A percentile compares a stretch with the other conserved stretches of the same genome.
These are phyloP conservation scores for Epichloe hybrida DNA, from an alignment of 2,329 filamentous ascomycete species.

Conservation along the genomic window DNA sequence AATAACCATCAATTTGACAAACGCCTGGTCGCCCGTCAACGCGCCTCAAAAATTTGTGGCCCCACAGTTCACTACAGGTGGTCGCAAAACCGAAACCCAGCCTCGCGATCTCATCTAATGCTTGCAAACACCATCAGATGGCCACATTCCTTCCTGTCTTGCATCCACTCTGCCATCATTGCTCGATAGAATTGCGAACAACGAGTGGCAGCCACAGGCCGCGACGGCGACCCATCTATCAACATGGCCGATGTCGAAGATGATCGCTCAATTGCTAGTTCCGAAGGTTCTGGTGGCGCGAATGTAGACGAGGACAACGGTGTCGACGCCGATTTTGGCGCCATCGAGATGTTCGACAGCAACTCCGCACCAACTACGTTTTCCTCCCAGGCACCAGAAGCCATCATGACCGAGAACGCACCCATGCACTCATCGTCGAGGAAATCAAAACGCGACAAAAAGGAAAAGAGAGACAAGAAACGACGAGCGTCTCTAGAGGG, in stretches of 20 bases:
- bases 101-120: slow-evolving; percentile 12
- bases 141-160: slow-evolving; percentile 20
- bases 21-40: background rate
- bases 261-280: slow-evolving; percentile 10
- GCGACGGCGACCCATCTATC: slow-evolving; percentile 3
- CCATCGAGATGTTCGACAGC: slow-evolving; percentile 26
- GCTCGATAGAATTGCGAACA: slow-evolving; percentile 13
- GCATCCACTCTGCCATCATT: slow-evolving; percentile 18
- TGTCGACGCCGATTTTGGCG: slow-evolving; percentile 20
- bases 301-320: slow-evolving; percentile 11
- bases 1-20: background rate
- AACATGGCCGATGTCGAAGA: slow-evolving; percentile 14
- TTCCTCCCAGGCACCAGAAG: slow-evolving; percentile 19
- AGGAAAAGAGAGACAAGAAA: slow-evolving; percentile 16
- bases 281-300: slow-evolving; percentile 13
- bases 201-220: background rate
- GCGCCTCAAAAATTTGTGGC: slow-evolving; percentile 6
- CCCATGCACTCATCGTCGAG: slow-evolving; percentile 8
- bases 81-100: slow-evolving; percentile 2
- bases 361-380: slow-evolving; percentile 18
- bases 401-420: slow-evolving; percentile 16
- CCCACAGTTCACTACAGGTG: slow-evolving; percentile 14
- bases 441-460: slow-evolving; percentile 20
- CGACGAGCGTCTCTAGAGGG: slow-evolving; percentile 5
- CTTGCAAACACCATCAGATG: slow-evolving; percentile 19